Evolutionary conservation across 2,329 filamentous ascomycete genomes (phyloP).

Genomic region (Aspergillus pseudotamarii): DNA sequence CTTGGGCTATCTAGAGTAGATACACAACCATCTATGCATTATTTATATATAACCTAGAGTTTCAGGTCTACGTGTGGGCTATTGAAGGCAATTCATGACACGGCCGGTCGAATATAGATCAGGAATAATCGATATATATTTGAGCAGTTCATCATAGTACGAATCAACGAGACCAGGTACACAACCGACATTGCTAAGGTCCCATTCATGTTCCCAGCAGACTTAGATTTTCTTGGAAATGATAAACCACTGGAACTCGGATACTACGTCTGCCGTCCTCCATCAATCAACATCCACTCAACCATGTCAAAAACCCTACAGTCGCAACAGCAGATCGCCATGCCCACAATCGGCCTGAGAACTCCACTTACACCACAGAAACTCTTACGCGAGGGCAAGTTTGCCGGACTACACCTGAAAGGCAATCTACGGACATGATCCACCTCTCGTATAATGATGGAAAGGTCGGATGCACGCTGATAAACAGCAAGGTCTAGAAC

Average conservation of each 20-base stretch:
- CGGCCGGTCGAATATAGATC: not conserved
- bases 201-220: no score
- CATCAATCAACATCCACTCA: not conserved
- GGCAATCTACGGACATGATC: not conserved
- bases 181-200: not conserved
- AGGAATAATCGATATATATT: not conserved
- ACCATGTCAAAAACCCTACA: not conserved
- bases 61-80: not conserved
- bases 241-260: no score
- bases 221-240: not conserved
- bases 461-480: not conserved
- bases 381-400: not conserved
- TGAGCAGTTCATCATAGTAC: not conserved
- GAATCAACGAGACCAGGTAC: not conserved
- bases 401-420: not conserved
- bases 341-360: not conserved
- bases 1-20: not conserved
- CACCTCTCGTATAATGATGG: not conserved
- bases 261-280: not conserved
- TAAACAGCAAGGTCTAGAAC: not conserved
- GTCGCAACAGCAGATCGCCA: not conserved
- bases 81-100: not conserved
- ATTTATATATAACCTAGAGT: not conserved
- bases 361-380: not conserved
- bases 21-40: not conserved